These are phyloP conservation scores for Ganoderma lingzhi DNA, from an alignment of 1,284 basidiomycete genomes.

Conservation along the genomic window DNA sequence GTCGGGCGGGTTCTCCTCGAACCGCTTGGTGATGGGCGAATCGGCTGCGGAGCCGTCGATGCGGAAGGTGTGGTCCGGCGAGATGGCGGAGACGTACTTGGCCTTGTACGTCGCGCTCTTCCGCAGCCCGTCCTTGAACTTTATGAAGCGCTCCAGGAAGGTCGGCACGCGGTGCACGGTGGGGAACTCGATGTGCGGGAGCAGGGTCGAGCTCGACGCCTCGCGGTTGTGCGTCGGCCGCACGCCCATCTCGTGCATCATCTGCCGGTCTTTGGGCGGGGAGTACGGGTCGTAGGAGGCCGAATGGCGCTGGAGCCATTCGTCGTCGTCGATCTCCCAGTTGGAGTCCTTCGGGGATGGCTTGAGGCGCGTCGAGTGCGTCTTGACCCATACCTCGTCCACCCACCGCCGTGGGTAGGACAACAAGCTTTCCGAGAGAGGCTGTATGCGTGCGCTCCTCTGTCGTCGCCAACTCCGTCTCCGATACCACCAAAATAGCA, in stretches of 20 bases:
- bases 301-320: slow-evolving; percentile 3
- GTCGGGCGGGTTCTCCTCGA: background rate
- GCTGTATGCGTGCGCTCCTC: slow-evolving; percentile 11
- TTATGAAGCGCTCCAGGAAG: slow-evolving; percentile 28
- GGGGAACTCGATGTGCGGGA: slow-evolving; percentile 23
- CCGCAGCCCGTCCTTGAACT: slow-evolving; percentile 24
- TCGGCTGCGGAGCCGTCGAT: slow-evolving; percentile 27
- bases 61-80: slow-evolving; percentile 25
- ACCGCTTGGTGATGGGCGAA: background rate
- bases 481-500: slow-evolving; percentile 24
- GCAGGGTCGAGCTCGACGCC: slow-evolving; percentile 26
- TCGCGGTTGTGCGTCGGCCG: slow-evolving; percentile 21
- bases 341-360: slow-evolving; percentile 22
- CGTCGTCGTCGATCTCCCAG: slow-evolving; percentile 31
- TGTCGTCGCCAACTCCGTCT: slow-evolving; percentile 13
- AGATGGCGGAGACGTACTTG: slow-evolving; percentile 25
- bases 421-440: slow-evolving; percentile 10
- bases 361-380: slow-evolving; percentile 19
- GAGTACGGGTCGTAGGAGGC: slow-evolving; percentile 22
- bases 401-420: slow-evolving; percentile 19
- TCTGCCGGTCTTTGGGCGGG: background rate
- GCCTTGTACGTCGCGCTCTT: slow-evolving; percentile 30
- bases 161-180: slow-evolving; percentile 21
- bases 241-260: slow-evolving; percentile 15
- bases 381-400: slow-evolving; percentile 1